Evolutionary conservation across 2,329 filamentous ascomycete genomes (phyloP), one percentile per base, ranked within the genome.

Genomic region (Phialophora expanda): DNA sequence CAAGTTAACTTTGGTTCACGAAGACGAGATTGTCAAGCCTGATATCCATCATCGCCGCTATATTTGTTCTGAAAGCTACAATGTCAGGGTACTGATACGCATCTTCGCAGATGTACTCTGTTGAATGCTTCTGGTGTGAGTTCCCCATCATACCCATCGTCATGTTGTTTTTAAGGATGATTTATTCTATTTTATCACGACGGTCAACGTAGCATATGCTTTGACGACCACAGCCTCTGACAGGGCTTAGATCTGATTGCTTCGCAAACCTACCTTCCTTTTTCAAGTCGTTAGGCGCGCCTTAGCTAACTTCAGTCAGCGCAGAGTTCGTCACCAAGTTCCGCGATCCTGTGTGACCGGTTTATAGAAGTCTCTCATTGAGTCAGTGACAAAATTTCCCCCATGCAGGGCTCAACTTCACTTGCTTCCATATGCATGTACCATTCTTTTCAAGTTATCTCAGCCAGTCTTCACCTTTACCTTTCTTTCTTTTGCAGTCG

Each of bases 171-270:
- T 78, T 80, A 70, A 89, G 89, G 88, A 90, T 90, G 88, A 90
- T 86, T 84, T 83, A 78, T 73, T 75, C 71, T 74, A 76, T 20
- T 32, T 62, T 86, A 88, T 91, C 90, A 92, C 90, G 90, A 92
- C 90, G 90, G 90, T 92, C 90, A 90, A 89, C 90, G 89, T 91
- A 92, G 87, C 85, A 82, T 86, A 82, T 79, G 86, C 85, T 81
- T 90, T 92, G 90, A 91, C 91, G 90, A 92, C 82, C 88, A 82
- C 80, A 72, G 88, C 89, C 89, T 87, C 82, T 91, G 89, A 91
- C 89, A 88, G 82, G 89, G 89, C 88, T 73, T 74, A 72, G 70
- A 76, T 78, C 78, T 80, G 78, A 80, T 66, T 73, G 58, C 11
- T 61, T 20, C 20, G 56, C 50, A 20, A 62, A 22, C 44, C 34